These are phyloP conservation scores for Echinosophora koreensis DNA, from an alignment of 306 rosid genomes.

Conservation along the genomic window DNA sequence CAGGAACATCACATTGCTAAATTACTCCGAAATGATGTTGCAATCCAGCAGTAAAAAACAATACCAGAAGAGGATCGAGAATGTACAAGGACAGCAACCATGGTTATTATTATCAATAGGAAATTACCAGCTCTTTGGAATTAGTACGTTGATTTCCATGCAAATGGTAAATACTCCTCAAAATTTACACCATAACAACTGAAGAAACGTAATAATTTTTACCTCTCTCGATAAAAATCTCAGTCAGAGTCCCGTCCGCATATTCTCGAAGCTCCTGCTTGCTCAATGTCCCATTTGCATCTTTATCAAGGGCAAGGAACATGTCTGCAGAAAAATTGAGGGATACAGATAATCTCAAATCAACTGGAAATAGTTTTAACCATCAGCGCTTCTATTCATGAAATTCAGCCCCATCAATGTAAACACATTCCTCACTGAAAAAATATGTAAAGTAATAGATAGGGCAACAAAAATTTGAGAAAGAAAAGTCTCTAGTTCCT, in stretches of 20 bases:
- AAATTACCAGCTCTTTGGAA: constrained; percentile 17
- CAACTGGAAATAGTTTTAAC: constrained; percentile 11
- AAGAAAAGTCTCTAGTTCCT: constrained; percentile 8
- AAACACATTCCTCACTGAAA: constrained; percentile 13
- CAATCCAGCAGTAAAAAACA: constrained; percentile 15
- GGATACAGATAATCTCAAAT: constrained; percentile 30
- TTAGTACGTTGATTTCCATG: constrained; percentile 1
- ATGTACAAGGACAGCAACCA: constrained; percentile 18
- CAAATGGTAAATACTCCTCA: constrained; percentile 18
- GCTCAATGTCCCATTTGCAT: constrained; percentile 81
- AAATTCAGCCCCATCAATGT: neutral
- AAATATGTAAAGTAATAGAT: neutral
- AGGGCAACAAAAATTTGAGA: neutral
- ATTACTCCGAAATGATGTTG: constrained; percentile 8
- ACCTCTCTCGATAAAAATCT: constrained; percentile 98
- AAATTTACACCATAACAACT: constrained; percentile 26
- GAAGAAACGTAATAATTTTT: constrained; percentile 17
- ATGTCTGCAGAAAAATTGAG: constrained; percentile 66
- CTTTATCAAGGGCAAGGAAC: constrained; percentile 94
- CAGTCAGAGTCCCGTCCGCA: constrained; percentile 97
- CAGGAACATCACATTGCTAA: neutral
- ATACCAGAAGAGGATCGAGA: neutral
- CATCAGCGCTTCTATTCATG: constrained; percentile 29
- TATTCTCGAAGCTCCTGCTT: constrained; percentile 97
- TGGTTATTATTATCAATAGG: constrained; percentile 19